Evolutionary conservation across 305 asterid genomes (phyloP).

Genomic region (Nicotiana rustica): DNA sequence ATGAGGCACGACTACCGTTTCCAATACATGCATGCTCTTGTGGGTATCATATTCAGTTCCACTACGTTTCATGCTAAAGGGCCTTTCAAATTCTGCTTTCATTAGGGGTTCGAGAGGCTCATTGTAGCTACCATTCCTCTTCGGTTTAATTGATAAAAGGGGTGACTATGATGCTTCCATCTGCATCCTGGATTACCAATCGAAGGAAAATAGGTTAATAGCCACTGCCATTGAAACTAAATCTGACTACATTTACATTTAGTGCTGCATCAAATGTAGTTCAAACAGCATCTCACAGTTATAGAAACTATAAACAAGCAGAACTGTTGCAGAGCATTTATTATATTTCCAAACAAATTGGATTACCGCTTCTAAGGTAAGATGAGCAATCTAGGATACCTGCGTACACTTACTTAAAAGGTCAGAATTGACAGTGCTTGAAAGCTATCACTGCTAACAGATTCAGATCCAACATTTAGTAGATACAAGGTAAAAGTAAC

Average conservation of each 20-base stretch:
- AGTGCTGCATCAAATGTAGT: not conserved
- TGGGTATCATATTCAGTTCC: not conserved
- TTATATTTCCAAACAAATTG: not conserved
- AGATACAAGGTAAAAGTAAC: constrained; percentile 27
- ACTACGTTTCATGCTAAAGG: not conserved
- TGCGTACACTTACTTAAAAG: not conserved
- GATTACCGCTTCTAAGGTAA: not conserved
- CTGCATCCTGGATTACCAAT: not conserved
- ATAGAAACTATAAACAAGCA: not conserved
- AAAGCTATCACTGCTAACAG: constrained; percentile 19
- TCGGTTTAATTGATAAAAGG: not conserved
- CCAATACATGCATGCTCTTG: not conserved
- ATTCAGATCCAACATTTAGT: not conserved
- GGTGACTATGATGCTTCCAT: not conserved
- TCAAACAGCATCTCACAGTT: not conserved
- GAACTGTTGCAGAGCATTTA: not conserved
- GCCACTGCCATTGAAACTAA: not conserved
- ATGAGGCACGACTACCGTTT: not conserved
- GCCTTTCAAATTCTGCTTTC: not conserved
- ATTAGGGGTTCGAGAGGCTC: not conserved
- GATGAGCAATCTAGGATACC: not conserved
- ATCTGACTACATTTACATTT: not conserved
- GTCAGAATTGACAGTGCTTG: not conserved
- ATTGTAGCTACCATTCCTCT: not conserved
- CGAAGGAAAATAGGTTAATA: not conserved